A percentile compares a stretch with the other conserved stretches of the same genome.
Conservation (phyloP, 495 filamentous ascomycete genomes). For the Tuber brumale region DNA sequence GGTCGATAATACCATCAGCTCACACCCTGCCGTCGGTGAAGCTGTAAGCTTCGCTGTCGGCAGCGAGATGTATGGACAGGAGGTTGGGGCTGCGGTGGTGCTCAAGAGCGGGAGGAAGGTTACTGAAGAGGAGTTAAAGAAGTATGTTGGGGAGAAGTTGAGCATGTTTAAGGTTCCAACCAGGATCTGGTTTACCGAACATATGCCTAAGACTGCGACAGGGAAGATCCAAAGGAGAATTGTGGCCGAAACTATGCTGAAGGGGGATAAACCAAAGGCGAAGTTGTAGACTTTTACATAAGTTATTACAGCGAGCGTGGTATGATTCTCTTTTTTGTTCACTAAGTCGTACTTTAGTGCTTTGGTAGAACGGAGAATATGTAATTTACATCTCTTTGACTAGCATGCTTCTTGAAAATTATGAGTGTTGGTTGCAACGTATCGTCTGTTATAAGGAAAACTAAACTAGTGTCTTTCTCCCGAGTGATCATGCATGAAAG, state of each 20-base stretch:
- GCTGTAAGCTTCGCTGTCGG: conserved; percentile 74
- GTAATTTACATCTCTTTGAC: background rate
- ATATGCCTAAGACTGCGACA: conserved; percentile 86
- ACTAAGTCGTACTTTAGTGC: background rate
- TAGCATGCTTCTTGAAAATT: background rate
- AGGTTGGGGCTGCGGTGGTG: conserved; percentile 70
- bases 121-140: conserved; percentile 54
- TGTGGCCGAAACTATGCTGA: conserved; percentile 72
- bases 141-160: conserved; percentile 59
- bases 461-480: no score
- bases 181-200: conserved; percentile 69
- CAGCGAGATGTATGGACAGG: conserved; percentile 73
- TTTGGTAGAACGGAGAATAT: background rate
- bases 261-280: conserved; percentile 43
- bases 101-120: conserved; percentile 56
- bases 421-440: background rate
- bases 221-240: conserved; percentile 77
- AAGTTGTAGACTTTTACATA: conserved; percentile 28
- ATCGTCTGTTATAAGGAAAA: no score
- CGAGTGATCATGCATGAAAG: no score
- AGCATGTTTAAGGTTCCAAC: conserved; percentile 83
- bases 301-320: background rate
- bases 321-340: background rate
- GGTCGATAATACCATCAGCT: conserved; percentile 67
- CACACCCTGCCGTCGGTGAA: conserved; percentile 63